Base-by-base conservation (phyloP, 139 green algal species). In the Chlamydomonas sp. region DNA sequence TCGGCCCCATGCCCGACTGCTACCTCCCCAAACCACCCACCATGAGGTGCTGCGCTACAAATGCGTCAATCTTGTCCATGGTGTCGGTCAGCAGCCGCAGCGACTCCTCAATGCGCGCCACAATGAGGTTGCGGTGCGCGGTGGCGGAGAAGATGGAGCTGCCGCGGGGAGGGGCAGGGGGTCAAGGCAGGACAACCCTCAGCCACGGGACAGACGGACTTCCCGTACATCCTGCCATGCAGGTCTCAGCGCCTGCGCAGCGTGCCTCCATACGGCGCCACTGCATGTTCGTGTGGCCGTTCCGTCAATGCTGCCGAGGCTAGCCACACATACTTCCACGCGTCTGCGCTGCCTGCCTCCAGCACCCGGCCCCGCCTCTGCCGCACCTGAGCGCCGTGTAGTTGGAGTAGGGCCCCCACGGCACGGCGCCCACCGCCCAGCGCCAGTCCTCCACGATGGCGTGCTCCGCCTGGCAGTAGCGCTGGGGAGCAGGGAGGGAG, bases 351-450 rank as follows among this genome's bases (percentile, higher is more conserved):
- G 5, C 6, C 1, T 63, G 18, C 78, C 63, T 5, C 69, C 69
- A 7, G 69, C 69, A 49, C 4, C 4, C 9, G 49, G 14, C 79
- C 15, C 66, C 14, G 14, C 49, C 64, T 49, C 64, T 3, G 49
- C 10, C 82, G 0, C 82, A 88, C 83, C 83, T 90, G 14, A 94
- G 59, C 4, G 78, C 87, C 2, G 80, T 76, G 76, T 77, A 90
- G 83, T 91, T 90, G 76, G 85, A 80, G 84, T 94, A 91, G 3
- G 92, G 92, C 0, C 92, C 92, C 83, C 90, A 94, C 2, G 92
- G 92, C 20, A 79, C 85, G 15, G 90, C 90, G 20, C 92, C 92
- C 31, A 91, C 89, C 10, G 86, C 78, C 92, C 92, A 94, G 72
- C 88, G 83, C 92, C 92, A 94, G 84, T 94, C 92, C 63, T 88